phyloP scores from a whole-genome alignment of 1,139 yeast genomes.

The Saccharomyces hybrid region DNA sequence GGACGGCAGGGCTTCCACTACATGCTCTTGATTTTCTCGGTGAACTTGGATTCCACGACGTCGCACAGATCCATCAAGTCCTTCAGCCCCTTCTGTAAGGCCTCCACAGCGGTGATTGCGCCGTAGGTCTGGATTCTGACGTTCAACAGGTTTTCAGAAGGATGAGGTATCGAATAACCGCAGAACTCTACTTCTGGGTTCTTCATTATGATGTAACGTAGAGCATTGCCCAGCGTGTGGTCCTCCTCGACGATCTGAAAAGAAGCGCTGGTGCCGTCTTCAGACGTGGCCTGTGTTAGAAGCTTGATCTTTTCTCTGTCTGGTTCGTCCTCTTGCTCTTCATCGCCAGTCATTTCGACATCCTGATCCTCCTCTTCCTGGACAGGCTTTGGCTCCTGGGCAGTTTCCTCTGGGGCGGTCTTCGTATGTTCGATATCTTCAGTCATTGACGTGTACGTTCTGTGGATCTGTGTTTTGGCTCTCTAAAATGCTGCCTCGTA shows the following conservation, averaged over 20 bases:
- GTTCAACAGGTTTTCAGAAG: constrained; percentile 85
- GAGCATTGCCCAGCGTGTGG: constrained; percentile 89
- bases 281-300: constrained; percentile 80
- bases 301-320: constrained; percentile 37
- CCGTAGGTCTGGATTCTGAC: constrained; percentile 93
- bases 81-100: constrained; percentile 83
- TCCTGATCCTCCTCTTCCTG: constrained; percentile 7
- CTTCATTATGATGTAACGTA: constrained; percentile 90
- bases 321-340: constrained; percentile 32
- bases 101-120: constrained; percentile 79
- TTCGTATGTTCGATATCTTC: constrained; percentile 1
- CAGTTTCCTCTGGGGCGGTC: constrained; percentile 1
- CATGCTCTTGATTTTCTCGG: constrained; percentile 47
- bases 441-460: not conserved
- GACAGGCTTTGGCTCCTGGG: constrained; percentile 1
- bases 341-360: constrained; percentile 18
- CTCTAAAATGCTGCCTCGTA: not conserved
- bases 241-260: constrained; percentile 90
- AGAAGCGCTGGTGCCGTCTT: constrained; percentile 91
- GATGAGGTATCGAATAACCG: constrained; percentile 98
- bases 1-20: constrained; percentile 5
- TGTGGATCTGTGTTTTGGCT: not conserved
- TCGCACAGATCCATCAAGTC: constrained; percentile 79
- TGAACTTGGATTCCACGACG: constrained; percentile 71
- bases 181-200: constrained; percentile 97